phyloP scores from a whole-genome alignment of 106 monocot genomes.

The Acorus calamus region DNA sequence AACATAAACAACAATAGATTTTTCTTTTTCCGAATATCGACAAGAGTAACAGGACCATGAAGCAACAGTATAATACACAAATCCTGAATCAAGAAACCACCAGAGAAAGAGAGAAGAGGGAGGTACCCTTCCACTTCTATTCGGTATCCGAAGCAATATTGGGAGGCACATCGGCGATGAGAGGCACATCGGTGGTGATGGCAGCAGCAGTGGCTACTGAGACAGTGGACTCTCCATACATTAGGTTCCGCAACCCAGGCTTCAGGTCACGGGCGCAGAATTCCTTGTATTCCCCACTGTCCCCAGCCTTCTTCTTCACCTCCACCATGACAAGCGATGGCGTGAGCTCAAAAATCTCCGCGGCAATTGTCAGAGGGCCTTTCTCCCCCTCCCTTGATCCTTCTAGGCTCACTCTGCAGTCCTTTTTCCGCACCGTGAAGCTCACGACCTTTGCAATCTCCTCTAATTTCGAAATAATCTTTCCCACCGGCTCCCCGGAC shows the following conservation, averaged over 20 bases:
- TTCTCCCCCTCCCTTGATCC: slow-evolving; percentile 20
- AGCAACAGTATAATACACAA: too few relatives aligned
- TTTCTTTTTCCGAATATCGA: too few relatives aligned
- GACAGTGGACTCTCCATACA: neutral
- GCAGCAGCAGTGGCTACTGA: too few relatives aligned
- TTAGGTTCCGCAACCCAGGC: neutral
- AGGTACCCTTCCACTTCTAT: neutral
- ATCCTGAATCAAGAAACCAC: too few relatives aligned
- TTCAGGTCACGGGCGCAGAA: slow-evolving; percentile 3
- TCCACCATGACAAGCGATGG: slow-evolving; percentile 12
- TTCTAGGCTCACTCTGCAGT: slow-evolving; percentile 18
- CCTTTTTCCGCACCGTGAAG: slow-evolving; percentile 22
- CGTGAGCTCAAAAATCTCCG: slow-evolving; percentile 26
- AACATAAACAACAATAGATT: too few relatives aligned
- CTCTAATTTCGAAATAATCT: slow-evolving; percentile 23
- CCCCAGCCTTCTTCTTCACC: slow-evolving; percentile 1
- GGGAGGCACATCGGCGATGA: neutral
- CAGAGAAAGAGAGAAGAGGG: too few relatives aligned
- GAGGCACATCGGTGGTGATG: too few relatives aligned
- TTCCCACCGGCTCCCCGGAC: slow-evolving; percentile 12
- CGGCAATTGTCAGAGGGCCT: slow-evolving; percentile 13
- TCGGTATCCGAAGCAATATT: slow-evolving; percentile 4
- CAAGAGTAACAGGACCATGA: too few relatives aligned
- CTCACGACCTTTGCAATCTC: slow-evolving; percentile 19
- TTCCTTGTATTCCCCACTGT: neutral